phyloP scores from a whole-genome alignment of 345 rosid species.

The Euphorbia pulcherrima region DNA sequence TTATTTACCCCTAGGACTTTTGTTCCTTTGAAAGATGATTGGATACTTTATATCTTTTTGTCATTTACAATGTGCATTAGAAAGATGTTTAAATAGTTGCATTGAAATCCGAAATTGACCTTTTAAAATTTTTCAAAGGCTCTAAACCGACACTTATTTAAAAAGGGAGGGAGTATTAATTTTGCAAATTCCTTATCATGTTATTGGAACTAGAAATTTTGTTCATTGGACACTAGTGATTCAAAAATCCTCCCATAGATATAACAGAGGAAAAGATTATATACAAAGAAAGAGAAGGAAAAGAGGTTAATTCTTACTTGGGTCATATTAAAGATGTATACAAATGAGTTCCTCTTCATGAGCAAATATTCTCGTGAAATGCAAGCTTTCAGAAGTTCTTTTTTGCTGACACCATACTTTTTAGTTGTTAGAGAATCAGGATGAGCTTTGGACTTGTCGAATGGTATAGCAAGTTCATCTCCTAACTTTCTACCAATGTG shows the following conservation, averaged over 20 bases:
- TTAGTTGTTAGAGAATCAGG: constrained; percentile 59
- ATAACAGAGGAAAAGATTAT: not conserved
- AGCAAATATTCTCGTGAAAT: constrained; percentile 59
- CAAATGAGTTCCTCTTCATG: constrained; percentile 78
- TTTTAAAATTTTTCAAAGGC: no score
- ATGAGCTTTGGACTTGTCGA: constrained; percentile 64
- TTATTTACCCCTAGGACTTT: no score
- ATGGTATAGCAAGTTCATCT: constrained; percentile 56
- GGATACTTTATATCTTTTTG: no score
- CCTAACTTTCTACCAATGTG: constrained; percentile 52
- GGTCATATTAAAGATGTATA: constrained; percentile 53
- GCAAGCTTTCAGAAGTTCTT: constrained; percentile 62
- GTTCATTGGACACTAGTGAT: not conserved
- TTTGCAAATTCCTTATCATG: not conserved
- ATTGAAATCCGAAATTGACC: no score
- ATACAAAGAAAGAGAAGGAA: not conserved
- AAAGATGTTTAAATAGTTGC: no score
- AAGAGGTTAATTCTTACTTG: constrained; percentile 28
- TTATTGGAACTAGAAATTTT: not conserved
- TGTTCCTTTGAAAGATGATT: no score
- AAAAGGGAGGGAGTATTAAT: no score
- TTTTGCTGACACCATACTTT: constrained; percentile 53
- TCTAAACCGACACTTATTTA: no score
- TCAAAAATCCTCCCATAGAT: not conserved
- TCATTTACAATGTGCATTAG: no score